Conservation (phyloP, 2,329 filamentous ascomycete genomes). For the Cryphonectria radicalis region DNA sequence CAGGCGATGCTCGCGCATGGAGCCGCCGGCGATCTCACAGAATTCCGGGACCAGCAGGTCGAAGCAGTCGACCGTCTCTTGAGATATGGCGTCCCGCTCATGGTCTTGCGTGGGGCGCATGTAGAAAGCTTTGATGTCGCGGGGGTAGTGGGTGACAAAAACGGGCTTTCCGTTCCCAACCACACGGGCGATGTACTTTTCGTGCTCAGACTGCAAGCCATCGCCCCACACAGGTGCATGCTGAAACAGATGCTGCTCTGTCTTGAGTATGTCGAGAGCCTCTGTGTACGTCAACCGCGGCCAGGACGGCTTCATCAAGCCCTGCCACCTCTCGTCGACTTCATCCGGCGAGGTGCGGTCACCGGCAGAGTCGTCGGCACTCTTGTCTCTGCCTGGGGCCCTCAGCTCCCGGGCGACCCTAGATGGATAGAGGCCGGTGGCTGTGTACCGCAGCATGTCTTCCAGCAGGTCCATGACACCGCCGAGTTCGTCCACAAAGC, state of each 20-base stretch:
- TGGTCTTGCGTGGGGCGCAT: conserved; percentile 50
- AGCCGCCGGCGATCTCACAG: conserved; percentile 86
- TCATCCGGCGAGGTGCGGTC: conserved; percentile 51
- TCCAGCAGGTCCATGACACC: conserved; percentile 81
- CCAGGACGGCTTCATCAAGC: conserved; percentile 67
- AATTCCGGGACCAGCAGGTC: conserved; percentile 85
- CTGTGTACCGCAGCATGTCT: conserved; percentile 67
- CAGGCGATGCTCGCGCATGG: conserved; percentile 83
- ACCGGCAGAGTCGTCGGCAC: conserved; percentile 34
- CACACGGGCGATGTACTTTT: conserved; percentile 77
- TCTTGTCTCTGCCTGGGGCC: conserved; percentile 27
- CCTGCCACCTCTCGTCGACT: conserved; percentile 73
- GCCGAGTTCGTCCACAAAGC: conserved; percentile 72
- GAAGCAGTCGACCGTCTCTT: conserved; percentile 79
- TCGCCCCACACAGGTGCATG: conserved; percentile 71
- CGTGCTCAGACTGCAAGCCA: conserved; percentile 88
- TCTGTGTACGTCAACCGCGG: conserved; percentile 81
- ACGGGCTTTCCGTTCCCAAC: conserved; percentile 66
- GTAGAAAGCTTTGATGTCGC: conserved; percentile 78
- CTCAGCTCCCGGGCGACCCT: conserved; percentile 52
- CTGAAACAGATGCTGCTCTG: conserved; percentile 66
- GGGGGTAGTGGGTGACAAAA: conserved; percentile 94
- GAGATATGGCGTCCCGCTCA: neutral
- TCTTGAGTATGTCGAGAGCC: conserved; percentile 71
- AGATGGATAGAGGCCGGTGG: conserved; percentile 44